phyloP scores from a whole-genome alignment of 495 filamentous ascomycete genomes.

The Penicillium pancosmium region DNA sequence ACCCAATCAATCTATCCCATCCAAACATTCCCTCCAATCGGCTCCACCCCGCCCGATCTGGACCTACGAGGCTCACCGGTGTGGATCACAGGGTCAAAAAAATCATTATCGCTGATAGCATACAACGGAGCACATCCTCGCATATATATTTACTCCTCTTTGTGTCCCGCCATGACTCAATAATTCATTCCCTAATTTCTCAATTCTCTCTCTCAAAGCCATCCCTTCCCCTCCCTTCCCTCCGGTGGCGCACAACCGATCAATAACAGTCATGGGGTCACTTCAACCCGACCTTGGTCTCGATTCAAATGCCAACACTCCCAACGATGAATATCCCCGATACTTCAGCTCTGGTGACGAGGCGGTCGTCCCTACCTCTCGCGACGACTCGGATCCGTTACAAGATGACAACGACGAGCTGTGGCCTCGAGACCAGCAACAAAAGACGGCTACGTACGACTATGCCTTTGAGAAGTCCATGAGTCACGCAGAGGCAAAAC shows the following conservation, averaged over 20 bases:
- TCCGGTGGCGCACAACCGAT: neutral
- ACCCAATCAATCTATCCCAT: too few species aligned
- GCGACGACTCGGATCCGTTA: conserved; percentile 14
- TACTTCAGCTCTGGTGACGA: conserved; percentile 14
- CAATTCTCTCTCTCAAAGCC: neutral
- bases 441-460: conserved; percentile 82
- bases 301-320: conserved; percentile 30
- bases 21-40: neutral
- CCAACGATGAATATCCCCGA: conserved; percentile 15
- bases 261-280: conserved; percentile 27
- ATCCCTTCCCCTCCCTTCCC: neutral
- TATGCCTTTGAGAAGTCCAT: conserved; percentile 87
- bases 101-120: neutral
- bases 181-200: neutral
- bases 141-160: neutral
- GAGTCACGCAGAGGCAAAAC: conserved; percentile 87
- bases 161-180: neutral
- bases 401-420: conserved; percentile 5
- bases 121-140: too few species aligned
- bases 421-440: conserved; percentile 67
- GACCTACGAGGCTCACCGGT: conserved; percentile 5
- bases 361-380: conserved; percentile 13
- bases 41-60: conserved; percentile 1
- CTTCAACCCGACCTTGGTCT: conserved; percentile 21
- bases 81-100: conserved; percentile 9